Evolutionary conservation across 495 filamentous ascomycete species (phyloP), one percentile per base, ranked within the genome.

Genomic region (Penicillium pancosmium): DNA sequence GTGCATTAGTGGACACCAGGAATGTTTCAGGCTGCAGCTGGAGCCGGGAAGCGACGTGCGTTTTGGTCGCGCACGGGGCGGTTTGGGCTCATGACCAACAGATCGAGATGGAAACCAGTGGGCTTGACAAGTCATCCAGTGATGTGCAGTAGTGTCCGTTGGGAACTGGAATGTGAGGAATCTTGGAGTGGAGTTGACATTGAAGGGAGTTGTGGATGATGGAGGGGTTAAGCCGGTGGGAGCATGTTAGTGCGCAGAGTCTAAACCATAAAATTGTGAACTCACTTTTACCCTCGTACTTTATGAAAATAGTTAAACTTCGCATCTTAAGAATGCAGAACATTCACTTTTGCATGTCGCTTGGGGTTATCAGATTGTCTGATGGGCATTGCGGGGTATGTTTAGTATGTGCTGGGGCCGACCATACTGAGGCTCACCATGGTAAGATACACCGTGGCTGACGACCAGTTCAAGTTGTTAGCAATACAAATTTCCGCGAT

Each of bases 21-120:
- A 49, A 59, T 61, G 60, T 64, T 64, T 68, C 57, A 59, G 52
- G 40, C 50, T 46, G 25, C 56, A 62, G 23, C 1, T 52, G n/a
- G 51, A 55, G 48, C 51, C 41, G 52, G 44, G 25, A 52, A 27
- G 38, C 19, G 36, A 55, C 18, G 50, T 53, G 54, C 48, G 34
- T 52, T 41, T 31, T 44, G n/a, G 25, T 46, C 34, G 46, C 31
- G 41, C 41, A 51, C 58, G 54, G 57, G 57, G 48, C 52, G 23
- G 11, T 27, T 44, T 38, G 54, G 50, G 54, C 63, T 55, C 57
- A 59, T 68, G 60, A 63, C 59, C 34, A 5, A 48, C 41, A 46
- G 40, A 56, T 57, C 56, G 50, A 55, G 47, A 62, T 57, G 54
- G 50, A 55, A 40, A 62, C 55, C 23, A 16, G 50, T 49, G 46